Evolutionary conservation across 345 rosid species (phyloP).

Genomic region (Syzygium aromaticum): DNA sequence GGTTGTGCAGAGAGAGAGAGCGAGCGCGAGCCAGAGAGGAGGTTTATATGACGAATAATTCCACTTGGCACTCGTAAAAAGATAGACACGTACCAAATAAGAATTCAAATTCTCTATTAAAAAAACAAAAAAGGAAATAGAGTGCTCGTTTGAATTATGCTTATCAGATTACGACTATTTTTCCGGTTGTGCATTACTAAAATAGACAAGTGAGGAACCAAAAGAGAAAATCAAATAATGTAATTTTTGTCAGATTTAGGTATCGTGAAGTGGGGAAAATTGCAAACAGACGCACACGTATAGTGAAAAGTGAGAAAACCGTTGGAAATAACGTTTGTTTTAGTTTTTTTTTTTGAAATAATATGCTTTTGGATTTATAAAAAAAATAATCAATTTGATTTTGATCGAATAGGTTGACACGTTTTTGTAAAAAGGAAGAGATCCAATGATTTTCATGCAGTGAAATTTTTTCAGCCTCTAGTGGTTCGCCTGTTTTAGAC

Average conservation of each 20-base stretch:
- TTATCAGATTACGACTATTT: background rate
- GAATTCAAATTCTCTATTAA: background rate
- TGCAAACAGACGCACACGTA: background rate
- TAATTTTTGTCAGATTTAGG: background rate
- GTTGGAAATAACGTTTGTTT: rapidly evolving
- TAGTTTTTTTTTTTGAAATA: background rate
- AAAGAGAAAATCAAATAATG: background rate
- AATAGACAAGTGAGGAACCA: background rate
- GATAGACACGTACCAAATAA: no score
- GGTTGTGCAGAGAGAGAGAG: background rate
- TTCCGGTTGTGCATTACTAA: no score
- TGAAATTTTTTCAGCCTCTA: background rate
- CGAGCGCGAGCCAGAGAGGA: no score
- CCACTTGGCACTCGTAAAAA: no score
- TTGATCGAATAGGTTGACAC: background rate
- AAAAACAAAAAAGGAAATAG: no score
- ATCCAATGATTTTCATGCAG: background rate
- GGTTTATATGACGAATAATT: background rate
- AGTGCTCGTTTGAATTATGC: no score
- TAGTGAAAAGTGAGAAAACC: background rate
- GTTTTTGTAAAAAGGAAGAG: background rate
- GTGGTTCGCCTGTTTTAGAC: background rate
- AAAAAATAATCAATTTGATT: background rate
- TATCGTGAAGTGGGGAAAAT: background rate
- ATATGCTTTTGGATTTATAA: background rate